Evolutionary conservation across 2,329 filamentous ascomycete species (phyloP), one percentile per base, ranked within the genome.

Genomic region (Botrytis pseudocinerea): DNA sequence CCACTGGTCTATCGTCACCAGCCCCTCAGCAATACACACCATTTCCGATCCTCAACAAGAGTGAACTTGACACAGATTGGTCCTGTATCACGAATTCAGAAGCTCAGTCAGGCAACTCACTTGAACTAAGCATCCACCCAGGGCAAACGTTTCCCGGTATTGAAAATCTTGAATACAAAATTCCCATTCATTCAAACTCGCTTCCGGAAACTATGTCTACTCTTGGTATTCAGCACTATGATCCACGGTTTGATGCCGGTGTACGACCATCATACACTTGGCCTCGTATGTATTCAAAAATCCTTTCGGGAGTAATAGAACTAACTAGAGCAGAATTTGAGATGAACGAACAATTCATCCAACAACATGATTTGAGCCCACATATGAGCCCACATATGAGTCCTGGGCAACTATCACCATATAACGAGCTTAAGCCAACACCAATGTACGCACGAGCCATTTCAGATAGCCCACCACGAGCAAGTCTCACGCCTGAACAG

Each of bases 381-480:
- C 64, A 73, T 25, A 74, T 77, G 38, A 79, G 76, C 66, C 74
- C 77, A 25, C 76, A 75, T 40, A 63, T 79, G 40, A 77, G 74
- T 60, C 73, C 76, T 28, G 77, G 76, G 59, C 76, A 78, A 54
- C 76, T 78, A 70, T 76, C 78, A 59, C 77, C 77, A 62, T 80
- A 78, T 74, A 77, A 80, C 51, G 80, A 81, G 68, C 75, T 78
- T 25, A 80, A 80, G 60, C 74, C 79, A 57, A 76, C 79, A 72
- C 79, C 79, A 22, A 74, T 78, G 32, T 81, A 79, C 73, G 71
- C 80, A 65, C 78, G 80, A 72, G 81, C 81, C 54, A 71, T 80
- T 63, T 89, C 88, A 57, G 86, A 85, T 35, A 91, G 89, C 81
- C 88, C 89, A 40, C 87, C 88, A 9, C 85, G 86, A 75, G 82